These are phyloP conservation scores for Taphrina betulina DNA, from an alignment of 1,139 yeast genomes.

Conservation along the genomic window DNA sequence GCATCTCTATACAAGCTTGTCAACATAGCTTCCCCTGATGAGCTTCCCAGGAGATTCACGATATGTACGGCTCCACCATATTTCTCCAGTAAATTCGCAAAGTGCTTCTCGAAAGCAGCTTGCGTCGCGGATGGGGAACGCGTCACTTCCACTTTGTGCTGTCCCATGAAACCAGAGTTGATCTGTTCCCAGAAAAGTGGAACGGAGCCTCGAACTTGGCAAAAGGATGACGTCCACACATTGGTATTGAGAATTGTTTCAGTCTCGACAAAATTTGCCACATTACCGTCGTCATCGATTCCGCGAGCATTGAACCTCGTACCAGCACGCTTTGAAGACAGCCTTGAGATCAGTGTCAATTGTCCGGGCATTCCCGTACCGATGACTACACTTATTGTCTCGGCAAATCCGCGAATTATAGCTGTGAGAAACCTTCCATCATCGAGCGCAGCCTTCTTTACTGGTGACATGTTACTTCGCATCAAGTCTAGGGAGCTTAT, in stretches of 20 bases:
- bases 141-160: conserved; percentile 75
- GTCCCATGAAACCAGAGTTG: conserved; percentile 61
- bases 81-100: conserved; percentile 62
- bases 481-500: conserved; percentile 77
- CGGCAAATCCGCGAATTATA: conserved; percentile 92
- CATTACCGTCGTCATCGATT: conserved; percentile 90
- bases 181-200: conserved; percentile 99
- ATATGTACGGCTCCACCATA: conserved; percentile 80
- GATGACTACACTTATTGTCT: conserved; percentile 59
- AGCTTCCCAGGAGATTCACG: conserved; percentile 76
- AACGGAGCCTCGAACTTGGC: conserved; percentile 89
- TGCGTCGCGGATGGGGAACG: conserved; percentile 90
- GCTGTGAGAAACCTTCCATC: conserved; percentile 79
- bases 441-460: conserved; percentile 58
- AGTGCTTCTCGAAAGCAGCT: conserved; percentile 82
- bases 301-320: conserved; percentile 93
- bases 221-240: conserved; percentile 65
- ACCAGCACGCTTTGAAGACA: conserved; percentile 92
- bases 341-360: conserved; percentile 81
- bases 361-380: conserved; percentile 52
- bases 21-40: conserved; percentile 72
- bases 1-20: conserved; percentile 65
- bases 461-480: conserved; percentile 65
- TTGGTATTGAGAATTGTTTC: conserved; percentile 69
- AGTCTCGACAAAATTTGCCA: conserved; percentile 94